A percentile compares a stretch with the other conserved stretches of the same genome.
Conservation (phyloP, 148 eudicot genomes). For the Drosera capensis region DNA sequence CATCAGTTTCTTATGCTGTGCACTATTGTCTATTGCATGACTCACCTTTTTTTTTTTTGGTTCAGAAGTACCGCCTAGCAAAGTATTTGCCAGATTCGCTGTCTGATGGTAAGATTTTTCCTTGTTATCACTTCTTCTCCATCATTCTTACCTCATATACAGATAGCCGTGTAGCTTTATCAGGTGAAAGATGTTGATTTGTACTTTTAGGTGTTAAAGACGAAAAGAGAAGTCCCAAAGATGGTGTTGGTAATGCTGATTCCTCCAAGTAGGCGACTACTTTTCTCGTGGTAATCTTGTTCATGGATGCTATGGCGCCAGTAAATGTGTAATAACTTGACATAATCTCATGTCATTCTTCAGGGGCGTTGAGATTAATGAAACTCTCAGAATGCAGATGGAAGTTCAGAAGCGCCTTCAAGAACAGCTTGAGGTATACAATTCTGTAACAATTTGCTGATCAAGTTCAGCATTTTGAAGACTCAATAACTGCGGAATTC, state of each 20-base stretch:
- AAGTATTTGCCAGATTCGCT: constrained; percentile 53
- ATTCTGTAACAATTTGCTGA: neutral
- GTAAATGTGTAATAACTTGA: neutral
- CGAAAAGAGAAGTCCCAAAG: constrained; percentile 37
- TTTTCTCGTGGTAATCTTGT: neutral
- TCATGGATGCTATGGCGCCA: neutral
- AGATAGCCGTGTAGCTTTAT: no score
- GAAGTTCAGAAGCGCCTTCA: constrained; percentile 89
- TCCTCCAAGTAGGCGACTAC: constrained; percentile 37
- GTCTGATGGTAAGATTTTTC: constrained; percentile 32
- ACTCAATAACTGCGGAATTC: no score
- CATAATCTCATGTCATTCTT: neutral
- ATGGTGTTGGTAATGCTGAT: constrained; percentile 20
- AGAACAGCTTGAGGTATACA: constrained; percentile 78
- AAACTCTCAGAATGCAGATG: constrained; percentile 84
- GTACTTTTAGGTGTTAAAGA: constrained; percentile 45
- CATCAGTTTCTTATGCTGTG: no score
- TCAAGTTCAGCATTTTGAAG: neutral
- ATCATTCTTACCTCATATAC: neutral
- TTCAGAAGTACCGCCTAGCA: constrained; percentile 48
- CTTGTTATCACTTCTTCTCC: neutral
- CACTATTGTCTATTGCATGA: no score
- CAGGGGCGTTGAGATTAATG: constrained; percentile 57
- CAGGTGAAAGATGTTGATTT: constrained; percentile 1
- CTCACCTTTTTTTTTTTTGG: constrained; percentile 3